phyloP scores from a whole-genome alignment of 116 monocot genomes.

The Phalaenopsis hybrid region DNA sequence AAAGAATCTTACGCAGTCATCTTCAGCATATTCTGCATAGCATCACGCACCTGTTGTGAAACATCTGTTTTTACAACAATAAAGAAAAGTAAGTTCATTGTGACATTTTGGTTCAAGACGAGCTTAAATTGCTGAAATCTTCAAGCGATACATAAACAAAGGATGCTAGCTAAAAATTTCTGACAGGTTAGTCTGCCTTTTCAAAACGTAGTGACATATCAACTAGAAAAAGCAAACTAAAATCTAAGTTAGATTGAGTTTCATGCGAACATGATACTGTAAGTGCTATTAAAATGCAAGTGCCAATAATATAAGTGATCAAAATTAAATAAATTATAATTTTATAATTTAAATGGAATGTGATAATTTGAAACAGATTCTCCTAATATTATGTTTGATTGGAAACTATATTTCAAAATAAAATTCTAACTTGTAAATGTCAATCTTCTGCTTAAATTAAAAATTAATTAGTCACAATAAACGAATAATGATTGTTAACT shows the following conservation, averaged over 20 bases:
- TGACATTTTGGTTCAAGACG: neutral
- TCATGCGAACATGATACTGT: neutral
- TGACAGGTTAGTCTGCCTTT: no score
- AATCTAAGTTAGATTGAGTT: neutral
- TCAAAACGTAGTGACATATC: neutral
- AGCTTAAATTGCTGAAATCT: neutral
- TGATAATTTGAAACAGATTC: no score
- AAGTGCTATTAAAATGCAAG: no score
- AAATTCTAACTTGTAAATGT: no score
- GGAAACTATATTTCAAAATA: no score
- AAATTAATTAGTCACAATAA: no score
- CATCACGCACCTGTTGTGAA: constrained; percentile 41
- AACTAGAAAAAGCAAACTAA: neutral
- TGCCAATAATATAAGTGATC: no score
- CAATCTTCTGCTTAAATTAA: no score
- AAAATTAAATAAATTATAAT: no score
- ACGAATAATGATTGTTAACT: no score
- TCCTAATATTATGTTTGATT: no score
- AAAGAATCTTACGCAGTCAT: constrained; percentile 38
- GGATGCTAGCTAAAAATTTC: neutral
- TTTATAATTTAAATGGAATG: no score
- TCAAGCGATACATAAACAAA: neutral
- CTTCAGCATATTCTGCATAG: constrained; percentile 50
- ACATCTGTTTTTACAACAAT: constrained; percentile 30
- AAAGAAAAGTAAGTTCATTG: neutral